Conservation (phyloP, 2,329 filamentous ascomycete genomes). For the Xylariales sp. region DNA sequence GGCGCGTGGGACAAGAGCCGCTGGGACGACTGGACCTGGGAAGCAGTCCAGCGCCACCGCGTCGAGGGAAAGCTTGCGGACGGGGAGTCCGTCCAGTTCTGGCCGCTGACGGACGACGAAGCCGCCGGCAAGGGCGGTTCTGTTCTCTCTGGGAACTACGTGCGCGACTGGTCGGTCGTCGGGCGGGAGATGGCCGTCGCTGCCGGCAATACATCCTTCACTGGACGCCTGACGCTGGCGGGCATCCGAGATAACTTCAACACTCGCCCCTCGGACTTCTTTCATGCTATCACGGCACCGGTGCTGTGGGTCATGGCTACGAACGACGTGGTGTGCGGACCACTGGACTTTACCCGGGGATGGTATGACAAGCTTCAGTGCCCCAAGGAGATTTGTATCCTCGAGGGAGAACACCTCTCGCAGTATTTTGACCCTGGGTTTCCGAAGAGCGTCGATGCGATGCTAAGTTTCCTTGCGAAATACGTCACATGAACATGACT, state of each 20-base stretch:
- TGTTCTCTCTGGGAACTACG: neutral
- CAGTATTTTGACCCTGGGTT: neutral
- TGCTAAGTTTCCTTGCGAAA: neutral
- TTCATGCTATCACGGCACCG: neutral
- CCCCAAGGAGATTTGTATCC: neutral
- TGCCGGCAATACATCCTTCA: neutral
- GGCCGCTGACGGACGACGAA: neutral
- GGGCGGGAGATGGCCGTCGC: neutral
- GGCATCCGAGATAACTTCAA: neutral
- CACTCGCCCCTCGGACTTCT: neutral
- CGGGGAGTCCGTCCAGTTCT: neutral
- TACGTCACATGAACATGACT: too few relatives aligned
- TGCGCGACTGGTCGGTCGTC: neutral
- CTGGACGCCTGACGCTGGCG: neutral
- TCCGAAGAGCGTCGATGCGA: neutral
- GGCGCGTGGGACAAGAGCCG: slow-evolving; percentile 1
- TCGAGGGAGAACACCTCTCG: neutral
- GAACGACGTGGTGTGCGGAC: neutral
- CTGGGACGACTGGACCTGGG: neutral
- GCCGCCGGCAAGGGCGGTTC: neutral
- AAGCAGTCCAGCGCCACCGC: neutral
- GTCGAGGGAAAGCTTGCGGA: neutral
- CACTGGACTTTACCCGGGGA: neutral
- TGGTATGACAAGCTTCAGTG: slow-evolving; percentile 1
- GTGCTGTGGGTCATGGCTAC: neutral